Evolutionary conservation across 2,329 filamentous ascomycete genomes (phyloP).

Genomic region (Cordyceps farinosa): DNA sequence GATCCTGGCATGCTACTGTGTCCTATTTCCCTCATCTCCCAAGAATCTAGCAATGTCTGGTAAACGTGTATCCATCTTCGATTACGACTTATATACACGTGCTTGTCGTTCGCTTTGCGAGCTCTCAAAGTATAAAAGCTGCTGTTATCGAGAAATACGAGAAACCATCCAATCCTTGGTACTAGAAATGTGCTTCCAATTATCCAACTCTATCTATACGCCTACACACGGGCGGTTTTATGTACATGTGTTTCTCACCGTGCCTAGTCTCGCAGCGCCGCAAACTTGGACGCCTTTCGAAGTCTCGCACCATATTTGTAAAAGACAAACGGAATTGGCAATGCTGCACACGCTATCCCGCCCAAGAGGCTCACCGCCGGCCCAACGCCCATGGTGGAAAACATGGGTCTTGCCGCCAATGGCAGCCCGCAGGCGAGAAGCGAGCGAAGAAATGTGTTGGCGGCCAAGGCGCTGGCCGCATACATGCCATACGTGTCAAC

Average conservation of each 20-base stretch:
- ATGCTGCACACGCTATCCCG: conserved; percentile 43
- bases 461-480: conserved; percentile 61
- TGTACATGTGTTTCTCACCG: background rate
- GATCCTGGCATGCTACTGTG: too few relatives aligned
- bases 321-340: conserved; percentile 57
- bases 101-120: too few relatives aligned
- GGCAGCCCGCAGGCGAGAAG: conserved; percentile 52
- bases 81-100: too few relatives aligned
- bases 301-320: conserved; percentile 47
- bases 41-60: too few relatives aligned
- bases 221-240: background rate
- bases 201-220: background rate
- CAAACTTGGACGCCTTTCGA: conserved; percentile 38
- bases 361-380: conserved; percentile 52
- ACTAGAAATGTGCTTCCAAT: background rate
- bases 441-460: conserved; percentile 57
- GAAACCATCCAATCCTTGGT: too few relatives aligned
- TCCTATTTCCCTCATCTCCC: too few relatives aligned
- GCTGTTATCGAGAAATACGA: too few relatives aligned
- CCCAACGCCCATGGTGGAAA: conserved; percentile 55
- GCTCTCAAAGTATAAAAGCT: too few relatives aligned
- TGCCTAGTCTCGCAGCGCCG: conserved; percentile 25
- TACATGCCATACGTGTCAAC: conserved; percentile 54
- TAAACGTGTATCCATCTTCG: too few relatives aligned
- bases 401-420: conserved; percentile 58